Conservation (phyloP, 495 filamentous ascomycete species). For the Sordaria brevicollis region DNA sequence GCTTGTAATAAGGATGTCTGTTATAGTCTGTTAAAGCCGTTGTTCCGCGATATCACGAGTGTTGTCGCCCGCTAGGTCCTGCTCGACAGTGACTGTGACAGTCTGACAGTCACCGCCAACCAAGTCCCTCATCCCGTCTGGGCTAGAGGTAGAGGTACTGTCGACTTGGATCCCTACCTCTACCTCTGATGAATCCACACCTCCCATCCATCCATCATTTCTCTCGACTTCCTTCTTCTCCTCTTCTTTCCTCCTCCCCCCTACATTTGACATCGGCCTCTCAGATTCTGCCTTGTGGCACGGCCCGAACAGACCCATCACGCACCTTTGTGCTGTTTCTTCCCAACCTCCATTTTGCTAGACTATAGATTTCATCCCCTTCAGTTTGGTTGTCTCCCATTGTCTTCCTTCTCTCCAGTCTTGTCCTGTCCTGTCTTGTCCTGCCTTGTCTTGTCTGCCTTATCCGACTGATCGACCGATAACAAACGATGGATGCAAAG, state of each 20-base stretch:
- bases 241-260: not conserved
- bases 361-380: not conserved
- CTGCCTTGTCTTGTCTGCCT: not conserved
- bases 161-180: not conserved
- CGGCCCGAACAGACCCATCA: not conserved
- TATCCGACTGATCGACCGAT: not conserved
- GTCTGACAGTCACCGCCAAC: constrained; percentile 26
- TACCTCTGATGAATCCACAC: not conserved
- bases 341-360: constrained; percentile 1
- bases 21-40: not conserved
- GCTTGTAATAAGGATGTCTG: not conserved
- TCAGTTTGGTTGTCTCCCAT: too few relatives aligned
- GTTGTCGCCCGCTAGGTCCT: not conserved
- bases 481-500: constrained; percentile 19
- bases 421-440: too few relatives aligned
- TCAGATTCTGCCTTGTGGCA: not conserved
- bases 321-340: not conserved
- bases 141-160: too few relatives aligned
- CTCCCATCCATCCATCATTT: not conserved
- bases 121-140: constrained; percentile 9
- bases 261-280: not conserved
- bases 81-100: not conserved
- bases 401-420: too few relatives aligned
- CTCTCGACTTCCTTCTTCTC: not conserved
- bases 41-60: not conserved